Percentiles rank a stretch among this genome's conserved stretches.
Conservation (phyloP, 139 green algal genomes). For the Edaphochlamys debaryana region DNA sequence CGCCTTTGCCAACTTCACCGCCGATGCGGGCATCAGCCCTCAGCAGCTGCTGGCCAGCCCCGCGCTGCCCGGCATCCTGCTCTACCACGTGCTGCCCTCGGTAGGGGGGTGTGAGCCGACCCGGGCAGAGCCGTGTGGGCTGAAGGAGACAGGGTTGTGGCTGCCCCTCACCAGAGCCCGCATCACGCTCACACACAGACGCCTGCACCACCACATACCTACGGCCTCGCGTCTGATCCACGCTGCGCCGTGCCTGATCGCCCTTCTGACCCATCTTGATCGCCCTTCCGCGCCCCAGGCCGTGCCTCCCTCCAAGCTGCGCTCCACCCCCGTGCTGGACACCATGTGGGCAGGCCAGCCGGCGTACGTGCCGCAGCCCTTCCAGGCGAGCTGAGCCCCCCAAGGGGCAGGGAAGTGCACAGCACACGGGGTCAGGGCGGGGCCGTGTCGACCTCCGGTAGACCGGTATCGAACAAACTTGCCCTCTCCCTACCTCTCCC, state of each 20-base stretch:
- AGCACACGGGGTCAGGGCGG: background rate
- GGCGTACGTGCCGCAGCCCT: constrained; percentile 26
- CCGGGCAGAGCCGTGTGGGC: no score
- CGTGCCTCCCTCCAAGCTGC: background rate
- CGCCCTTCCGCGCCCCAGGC: background rate
- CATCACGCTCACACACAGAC: no score
- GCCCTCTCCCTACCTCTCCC: background rate
- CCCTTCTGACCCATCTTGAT: no score
- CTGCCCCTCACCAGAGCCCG: no score
- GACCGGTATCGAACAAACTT: background rate
- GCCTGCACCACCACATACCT: no score
- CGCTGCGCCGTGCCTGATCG: no score
- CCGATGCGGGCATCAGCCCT: background rate
- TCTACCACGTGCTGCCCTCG: constrained; percentile 10
- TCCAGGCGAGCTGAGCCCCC: background rate
- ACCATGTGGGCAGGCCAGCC: background rate
- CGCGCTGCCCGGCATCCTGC: constrained; percentile 21
- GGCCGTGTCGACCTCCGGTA: background rate
- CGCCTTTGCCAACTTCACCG: background rate
- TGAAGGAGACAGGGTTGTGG: no score
- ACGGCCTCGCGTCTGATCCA: no score
- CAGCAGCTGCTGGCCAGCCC: background rate
- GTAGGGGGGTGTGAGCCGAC: no score
- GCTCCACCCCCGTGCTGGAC: background rate
- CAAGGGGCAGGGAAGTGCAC: background rate